These are phyloP conservation scores for Prunus dulcis DNA, from an alignment of 306 rosid species.

Conservation along the genomic window DNA sequence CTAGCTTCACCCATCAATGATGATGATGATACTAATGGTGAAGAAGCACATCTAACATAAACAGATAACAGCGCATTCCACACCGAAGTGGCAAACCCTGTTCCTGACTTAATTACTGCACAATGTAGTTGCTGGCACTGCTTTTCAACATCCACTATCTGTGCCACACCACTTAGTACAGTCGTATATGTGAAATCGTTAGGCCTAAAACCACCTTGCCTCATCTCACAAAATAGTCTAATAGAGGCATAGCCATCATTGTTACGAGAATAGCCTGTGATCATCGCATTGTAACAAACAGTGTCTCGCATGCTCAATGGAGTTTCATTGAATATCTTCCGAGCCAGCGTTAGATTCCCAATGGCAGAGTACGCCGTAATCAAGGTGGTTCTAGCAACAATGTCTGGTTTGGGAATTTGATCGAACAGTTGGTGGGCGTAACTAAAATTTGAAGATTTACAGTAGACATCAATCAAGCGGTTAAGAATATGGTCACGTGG, in stretches of 20 bases:
- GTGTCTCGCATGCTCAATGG: no score
- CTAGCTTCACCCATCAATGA: constrained; percentile 20
- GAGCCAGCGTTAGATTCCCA: no score
- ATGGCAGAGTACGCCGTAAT: no score
- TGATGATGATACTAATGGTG: neutral
- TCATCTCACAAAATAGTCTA: constrained; percentile 13
- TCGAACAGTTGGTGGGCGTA: constrained; percentile 30
- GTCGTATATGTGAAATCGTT: constrained; percentile 10
- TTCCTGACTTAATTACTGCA: constrained; percentile 17
- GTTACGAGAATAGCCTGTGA: no score
- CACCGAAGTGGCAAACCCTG: constrained; percentile 1
- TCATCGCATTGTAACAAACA: no score
- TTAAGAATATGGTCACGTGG: constrained; percentile 50
- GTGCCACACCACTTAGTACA: constrained; percentile 5
- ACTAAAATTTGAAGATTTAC: constrained; percentile 44
- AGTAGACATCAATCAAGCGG: constrained; percentile 48
- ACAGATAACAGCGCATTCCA: constrained; percentile 14
- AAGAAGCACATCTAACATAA: constrained; percentile 25
- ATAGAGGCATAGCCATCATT: constrained; percentile 10
- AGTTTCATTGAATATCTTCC: no score
- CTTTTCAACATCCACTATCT: constrained; percentile 7
- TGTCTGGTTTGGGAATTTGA: no score
- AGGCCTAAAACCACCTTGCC: constrained; percentile 1
- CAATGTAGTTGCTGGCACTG: constrained; percentile 27
- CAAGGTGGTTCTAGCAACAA: no score